Evolutionary conservation across 2,329 filamentous ascomycete species (phyloP), one percentile per base, ranked within the genome.

Genomic region (Verticillium alfalfae): DNA sequence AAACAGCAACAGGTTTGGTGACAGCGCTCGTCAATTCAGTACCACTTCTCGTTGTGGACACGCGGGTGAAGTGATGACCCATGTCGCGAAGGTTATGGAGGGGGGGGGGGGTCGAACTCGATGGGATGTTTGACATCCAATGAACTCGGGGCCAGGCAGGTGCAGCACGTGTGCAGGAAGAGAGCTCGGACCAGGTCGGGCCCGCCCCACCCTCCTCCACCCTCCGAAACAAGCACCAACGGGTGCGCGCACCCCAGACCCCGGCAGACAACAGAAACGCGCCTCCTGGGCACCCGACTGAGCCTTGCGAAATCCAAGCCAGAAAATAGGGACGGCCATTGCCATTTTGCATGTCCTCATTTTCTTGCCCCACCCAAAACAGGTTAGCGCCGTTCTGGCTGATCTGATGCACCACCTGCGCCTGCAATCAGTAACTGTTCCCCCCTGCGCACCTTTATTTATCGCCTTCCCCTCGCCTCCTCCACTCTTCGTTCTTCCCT

Each of bases 371-470:
- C 62, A 18, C 67, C 67, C 34, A 58, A 69, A 64, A 45, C 59
- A 63, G 67, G 61, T 61, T 69, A 69, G 67, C 63, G 58, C 39
- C 18, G 45, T 34, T 37, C 56, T 38, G 63, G 61, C 61, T 64
- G 63, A 67, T 68, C 62, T 49, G 54, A 57, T 52, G 60, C 55
- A 58, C 26, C 57, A 34, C 57, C 52, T 59, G 64, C 64, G 61
- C 45, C 45, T 49, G 45, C 65, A 65, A 66, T 67, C 65, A 64
- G 64, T 61, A 63, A 61, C 64, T 52, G 18, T 56, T 60, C 65
- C 64, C 65, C 65, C 61, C 56, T 52, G 52, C 49, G 55, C 57
- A 22, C 36, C 59, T 62, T 61, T 67, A 66, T 67, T 67, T 67
- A 66, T 61, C 63, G 55, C 59, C 57, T 61, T 57, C 37, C 59